These are phyloP conservation scores for Phanerochaete carnosa DNA, from an alignment of 768 basidiomycete species.

Conservation along the genomic window DNA sequence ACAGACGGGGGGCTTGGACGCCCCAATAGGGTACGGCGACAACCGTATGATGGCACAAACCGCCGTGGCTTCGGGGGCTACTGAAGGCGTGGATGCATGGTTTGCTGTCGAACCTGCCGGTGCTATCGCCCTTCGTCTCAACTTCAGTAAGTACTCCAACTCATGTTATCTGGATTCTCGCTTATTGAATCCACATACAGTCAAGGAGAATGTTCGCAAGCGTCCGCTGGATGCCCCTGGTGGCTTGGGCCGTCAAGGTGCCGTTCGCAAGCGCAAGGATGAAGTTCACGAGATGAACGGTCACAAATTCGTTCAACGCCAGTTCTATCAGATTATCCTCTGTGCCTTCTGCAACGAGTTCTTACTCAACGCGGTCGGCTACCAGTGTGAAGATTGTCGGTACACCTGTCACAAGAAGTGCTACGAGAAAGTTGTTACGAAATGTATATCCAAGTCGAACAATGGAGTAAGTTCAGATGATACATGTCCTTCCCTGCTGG, in stretches of 20 bases:
- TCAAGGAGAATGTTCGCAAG: constrained; percentile 97
- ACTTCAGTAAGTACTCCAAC: constrained; percentile 69
- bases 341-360: constrained; percentile 99
- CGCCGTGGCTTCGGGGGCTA: constrained; percentile 15
- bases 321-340: constrained; percentile 98
- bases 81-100: constrained; percentile 94
- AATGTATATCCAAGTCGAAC: constrained; percentile 97
- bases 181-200: constrained; percentile 38
- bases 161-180: not conserved
- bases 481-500: not conserved
- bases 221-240: constrained; percentile 90
- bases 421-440: constrained; percentile 97
- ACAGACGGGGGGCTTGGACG: constrained; percentile 24
- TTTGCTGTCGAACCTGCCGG: constrained; percentile 98
- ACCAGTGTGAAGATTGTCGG: constrained; percentile 98
- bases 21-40: constrained; percentile 35
- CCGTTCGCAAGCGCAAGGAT: constrained; percentile 95
- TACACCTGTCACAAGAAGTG: constrained; percentile 99
- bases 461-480: constrained; percentile 66
- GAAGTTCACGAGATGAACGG: constrained; percentile 99
- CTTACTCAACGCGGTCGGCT: constrained; percentile 94
- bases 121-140: constrained; percentile 79
- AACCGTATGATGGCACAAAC: constrained; percentile 12
- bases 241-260: constrained; percentile 95
- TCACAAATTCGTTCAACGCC: constrained; percentile 94